Base-by-base conservation (phyloP, 768 basidiomycete species). In the Heimioporus sp. region DNA sequence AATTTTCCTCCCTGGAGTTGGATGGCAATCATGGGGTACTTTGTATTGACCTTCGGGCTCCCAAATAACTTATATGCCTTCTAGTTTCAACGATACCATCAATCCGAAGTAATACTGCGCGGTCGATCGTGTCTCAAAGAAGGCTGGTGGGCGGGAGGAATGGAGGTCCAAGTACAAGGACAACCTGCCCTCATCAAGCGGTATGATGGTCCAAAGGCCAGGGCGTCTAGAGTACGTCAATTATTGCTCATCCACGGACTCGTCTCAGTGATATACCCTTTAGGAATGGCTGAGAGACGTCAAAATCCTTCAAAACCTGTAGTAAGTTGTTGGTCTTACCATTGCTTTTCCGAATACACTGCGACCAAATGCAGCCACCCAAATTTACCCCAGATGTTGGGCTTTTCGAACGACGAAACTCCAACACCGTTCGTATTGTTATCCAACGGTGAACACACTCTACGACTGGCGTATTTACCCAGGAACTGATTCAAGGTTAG, bases 211-310 rank as follows among this genome's bases (percentile, higher is more conserved):
- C 56, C 60, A 11, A 69, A 67, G 31, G 57, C 59, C 12, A 43
- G 60, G 10, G 71, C 73, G 24, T 48, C 59, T 28, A 73, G 66
- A 57, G 66, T 78, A 72, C 46, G 42, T 5, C 3, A 39, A 30
- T 20, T 8, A 3, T 19, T 37, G 31, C 45, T 35, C 24, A 36
- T 15, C 7, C 5, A 3, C 3, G 6, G 4, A 19, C 24, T 5
- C 24, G 24, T 24, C 24, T 20, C 10, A 10, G 35, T 3, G 16
- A 49, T 24, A 41, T 44, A 8, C 10, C 43, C 24, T 32, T 43
- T 32, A 80, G 80, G 62, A 67, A 61, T 81, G 80, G 80, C 49
- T 79, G 16, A 65, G 67, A 30, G 80, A 82, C 48, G 73, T 82
- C 20, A 80, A 77, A 59, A 65, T 71, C 21, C 65, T 82, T 38